Base-by-base conservation (phyloP, 2,329 filamentous ascomycete species). In the Aspergillus pseudonomiae region DNA sequence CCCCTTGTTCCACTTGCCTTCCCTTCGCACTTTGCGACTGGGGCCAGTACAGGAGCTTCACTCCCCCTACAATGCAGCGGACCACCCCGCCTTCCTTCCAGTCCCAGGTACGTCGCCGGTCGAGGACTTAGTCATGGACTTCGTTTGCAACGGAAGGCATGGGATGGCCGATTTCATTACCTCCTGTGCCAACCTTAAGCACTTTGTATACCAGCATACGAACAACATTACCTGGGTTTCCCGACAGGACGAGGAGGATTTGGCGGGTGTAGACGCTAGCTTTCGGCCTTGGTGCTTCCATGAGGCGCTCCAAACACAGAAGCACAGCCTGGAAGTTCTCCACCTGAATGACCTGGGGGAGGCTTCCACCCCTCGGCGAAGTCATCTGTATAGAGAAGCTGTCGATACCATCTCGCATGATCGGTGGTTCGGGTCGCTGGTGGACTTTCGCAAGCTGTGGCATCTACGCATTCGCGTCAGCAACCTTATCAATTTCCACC, bases 121-220 rank as follows among this genome's bases (percentile, higher is more conserved):
- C 21, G 45, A 48, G 26, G 11, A 12, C 10, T 21, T 48, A 48
- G 12, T 26, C n/a, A 2, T 48, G 21, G 45, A 48, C 45, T 48
- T 48, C 12, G 16, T 48, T 26, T 48, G 45, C 19, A 48, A 24
- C 45, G 45, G 45, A 26, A 48, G 21, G 14, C n/a, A 48, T 48
- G 65, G 65, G 16, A 63, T 70, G 60, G 34, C 21, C 4, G 54
- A 64, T 12, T 60, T 56, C 11, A 61, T 70, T 39, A 62, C 46
- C 1, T 54, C 64, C 0, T 70, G 68, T 24, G 57, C 62, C 14
- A 65, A 63, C 19, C 61, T 70, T 12, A 61, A 67, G 12, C 12
- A 26, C 12, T 68, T 70, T 34, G 52, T 59, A 19, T 68, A 67
- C 24, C 60, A 65, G 43, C 67, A 67, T 53, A 26, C 39, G 7